Evolutionary conservation across 2,329 filamentous ascomycete species (phyloP), one percentile per base, ranked within the genome.

Genomic region (Hypoxylon sp.): DNA sequence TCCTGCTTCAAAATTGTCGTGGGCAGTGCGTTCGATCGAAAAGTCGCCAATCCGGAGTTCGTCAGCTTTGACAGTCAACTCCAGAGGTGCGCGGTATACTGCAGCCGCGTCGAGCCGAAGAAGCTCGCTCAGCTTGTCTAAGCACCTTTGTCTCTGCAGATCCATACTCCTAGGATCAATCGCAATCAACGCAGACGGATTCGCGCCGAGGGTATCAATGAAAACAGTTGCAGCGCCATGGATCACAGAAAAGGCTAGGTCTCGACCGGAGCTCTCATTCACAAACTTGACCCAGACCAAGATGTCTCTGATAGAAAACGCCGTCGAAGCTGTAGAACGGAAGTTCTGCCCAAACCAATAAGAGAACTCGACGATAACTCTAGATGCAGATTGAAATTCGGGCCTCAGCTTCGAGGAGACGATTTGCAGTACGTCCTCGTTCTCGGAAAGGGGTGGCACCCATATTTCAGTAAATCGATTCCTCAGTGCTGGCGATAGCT

Each of bases 381-480:
- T 81, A 0, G 93, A 88, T 68, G 91, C 84, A 1, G 82, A 74
- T 67, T 85, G 84, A 5, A 86, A 83, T 14, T 81, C 78, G 0
- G 82, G 76, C 3, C 79, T 78, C 16, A 99, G 83, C 76, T 97
- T 97, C 11, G 89, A 88, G 53, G 85, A 82, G 14, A 98, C 88
- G 70, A 99, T 99, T 44, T 96, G 91, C 18, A 93, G 80, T 32
- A 98, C 90, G 75, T 99, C 96, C 28, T 93, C 89, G 53, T 88
- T 86, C 64, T 95, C 92, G 0, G 93, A 93, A 62, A 98, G 81
- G 0, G 94, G 87, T 1, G 96, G 93, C 0, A 98, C 96, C 96
- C 96, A 99, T 7, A 99, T 97, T 78, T 99, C 96, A 0, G 96
- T 99, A 77, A 99, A 97, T 64, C 96, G 92, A 76, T 99, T 99